Conservation (phyloP, 148 eudicot genomes). For the Polygonum maritimum region DNA sequence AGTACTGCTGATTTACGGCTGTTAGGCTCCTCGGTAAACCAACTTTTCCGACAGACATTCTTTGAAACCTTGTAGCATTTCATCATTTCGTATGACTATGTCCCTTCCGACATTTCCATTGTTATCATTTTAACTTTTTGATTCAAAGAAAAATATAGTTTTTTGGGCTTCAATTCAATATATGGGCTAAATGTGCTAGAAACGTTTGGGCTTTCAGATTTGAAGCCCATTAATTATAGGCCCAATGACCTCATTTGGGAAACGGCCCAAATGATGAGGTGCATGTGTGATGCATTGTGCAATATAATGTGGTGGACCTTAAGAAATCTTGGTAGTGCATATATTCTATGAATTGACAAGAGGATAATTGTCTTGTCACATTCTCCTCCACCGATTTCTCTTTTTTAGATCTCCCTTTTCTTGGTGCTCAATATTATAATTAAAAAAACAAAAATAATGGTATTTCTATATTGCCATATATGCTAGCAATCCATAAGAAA, state of each 20-base stretch:
- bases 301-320: neutral
- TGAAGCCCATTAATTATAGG: neutral
- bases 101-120: neutral
- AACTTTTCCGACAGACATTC: neutral
- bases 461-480: no score
- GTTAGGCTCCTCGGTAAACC: neutral
- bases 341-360: neutral
- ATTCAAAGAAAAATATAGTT: no score
- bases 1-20: neutral
- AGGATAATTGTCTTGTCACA: slow-evolving; percentile 4
- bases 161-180: neutral
- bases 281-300: neutral
- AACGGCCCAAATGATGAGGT: neutral
- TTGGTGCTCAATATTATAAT: neutral
- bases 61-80: neutral
- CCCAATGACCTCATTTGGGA: neutral
- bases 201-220: neutral
- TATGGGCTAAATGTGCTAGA: neutral
- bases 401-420: neutral
- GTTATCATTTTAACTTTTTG: neutral
- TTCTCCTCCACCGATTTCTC: neutral
- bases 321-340: neutral
- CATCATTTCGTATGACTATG: neutral
- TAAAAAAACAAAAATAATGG: no score
- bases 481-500: no score